A percentile compares a stretch with the other conserved stretches of the same genome.
phyloP scores from a whole-genome alignment of 441 rosid species.

The Populus hybrid region DNA sequence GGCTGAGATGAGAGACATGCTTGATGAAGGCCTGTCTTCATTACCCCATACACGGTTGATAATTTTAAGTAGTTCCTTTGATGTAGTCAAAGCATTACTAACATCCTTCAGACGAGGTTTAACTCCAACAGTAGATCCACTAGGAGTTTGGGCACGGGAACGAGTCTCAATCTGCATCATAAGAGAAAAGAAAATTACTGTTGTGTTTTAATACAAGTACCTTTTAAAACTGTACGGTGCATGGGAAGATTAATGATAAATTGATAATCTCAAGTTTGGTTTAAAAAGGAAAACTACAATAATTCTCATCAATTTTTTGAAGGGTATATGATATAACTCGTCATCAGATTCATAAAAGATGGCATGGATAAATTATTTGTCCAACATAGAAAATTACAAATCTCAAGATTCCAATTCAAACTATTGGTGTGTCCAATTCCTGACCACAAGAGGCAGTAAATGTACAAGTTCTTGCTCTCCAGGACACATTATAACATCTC shows the following conservation, averaged over 20 bases:
- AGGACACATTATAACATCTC: neutral
- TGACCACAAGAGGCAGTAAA: neutral
- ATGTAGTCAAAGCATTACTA: slow-evolving; percentile 89
- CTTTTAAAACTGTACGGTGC: neutral
- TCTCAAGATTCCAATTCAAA: neutral
- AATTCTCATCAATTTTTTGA: neutral
- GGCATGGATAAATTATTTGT: neutral
- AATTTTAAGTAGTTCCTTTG: slow-evolving; percentile 94
- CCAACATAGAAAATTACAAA: neutral
- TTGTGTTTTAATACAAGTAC: neutral
- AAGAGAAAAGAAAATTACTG: slow-evolving; percentile 4
- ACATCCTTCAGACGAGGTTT: slow-evolving; percentile 83
- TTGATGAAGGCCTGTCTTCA: slow-evolving; percentile 85
- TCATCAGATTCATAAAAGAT: neutral
- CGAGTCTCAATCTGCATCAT: slow-evolving; percentile 73
- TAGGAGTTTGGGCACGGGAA: slow-evolving; percentile 75
- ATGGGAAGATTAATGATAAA: neutral
- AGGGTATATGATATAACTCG: neutral
- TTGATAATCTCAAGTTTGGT: neutral
- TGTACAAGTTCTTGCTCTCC: neutral
- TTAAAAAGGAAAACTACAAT: neutral
- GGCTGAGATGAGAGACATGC: slow-evolving; percentile 94
- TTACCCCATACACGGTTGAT: slow-evolving; percentile 91
- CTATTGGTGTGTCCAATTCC: neutral
- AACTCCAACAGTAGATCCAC: slow-evolving; percentile 59